These are phyloP conservation scores for Fusarium papillatum DNA, from an alignment of 2,329 filamentous ascomycete genomes.

Conservation along the genomic window DNA sequence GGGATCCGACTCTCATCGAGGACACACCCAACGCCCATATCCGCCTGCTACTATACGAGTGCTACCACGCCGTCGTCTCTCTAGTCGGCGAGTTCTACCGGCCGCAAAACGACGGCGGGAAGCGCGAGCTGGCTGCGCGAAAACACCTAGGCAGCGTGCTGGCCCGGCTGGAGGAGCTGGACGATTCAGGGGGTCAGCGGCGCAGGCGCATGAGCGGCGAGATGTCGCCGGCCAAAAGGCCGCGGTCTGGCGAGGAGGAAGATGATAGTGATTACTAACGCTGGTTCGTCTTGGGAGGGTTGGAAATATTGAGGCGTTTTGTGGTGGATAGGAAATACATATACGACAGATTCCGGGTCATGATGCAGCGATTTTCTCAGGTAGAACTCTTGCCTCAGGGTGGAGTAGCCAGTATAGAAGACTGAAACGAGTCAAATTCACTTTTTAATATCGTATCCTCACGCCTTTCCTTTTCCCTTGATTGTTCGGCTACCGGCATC, in stretches of 20 bases:
- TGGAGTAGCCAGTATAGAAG: neutral
- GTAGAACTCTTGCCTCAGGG: neutral
- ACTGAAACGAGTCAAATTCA: neutral
- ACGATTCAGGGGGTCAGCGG: constrained; percentile 45
- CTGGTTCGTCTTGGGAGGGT: neutral
- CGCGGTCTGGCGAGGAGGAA: constrained; percentile 47
- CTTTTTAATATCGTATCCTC: neutral
- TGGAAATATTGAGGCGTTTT: neutral
- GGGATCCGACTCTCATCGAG: constrained; percentile 51
- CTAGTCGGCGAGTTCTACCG: constrained; percentile 70
- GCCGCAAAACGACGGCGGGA: constrained; percentile 60
- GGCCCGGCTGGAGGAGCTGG: constrained; percentile 58
- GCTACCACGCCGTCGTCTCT: constrained; percentile 66
- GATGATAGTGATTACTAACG: constrained; percentile 29
- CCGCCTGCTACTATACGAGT: constrained; percentile 68
- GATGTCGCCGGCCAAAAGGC: constrained; percentile 60
- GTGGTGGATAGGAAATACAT: constrained; percentile 9
- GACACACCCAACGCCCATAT: constrained; percentile 57
- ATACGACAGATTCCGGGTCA: constrained; percentile 13
- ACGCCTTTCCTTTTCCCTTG: constrained; percentile 19
- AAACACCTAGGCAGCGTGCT: constrained; percentile 63
- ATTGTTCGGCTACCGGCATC: constrained; percentile 8
- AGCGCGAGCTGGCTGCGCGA: constrained; percentile 66
- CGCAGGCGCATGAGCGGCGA: constrained; percentile 55
- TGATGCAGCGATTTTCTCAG: constrained; percentile 10